Evolutionary conservation across 768 basidiomycete genomes (phyloP).

Genomic region (Candolleomyces aberdarensis): DNA sequence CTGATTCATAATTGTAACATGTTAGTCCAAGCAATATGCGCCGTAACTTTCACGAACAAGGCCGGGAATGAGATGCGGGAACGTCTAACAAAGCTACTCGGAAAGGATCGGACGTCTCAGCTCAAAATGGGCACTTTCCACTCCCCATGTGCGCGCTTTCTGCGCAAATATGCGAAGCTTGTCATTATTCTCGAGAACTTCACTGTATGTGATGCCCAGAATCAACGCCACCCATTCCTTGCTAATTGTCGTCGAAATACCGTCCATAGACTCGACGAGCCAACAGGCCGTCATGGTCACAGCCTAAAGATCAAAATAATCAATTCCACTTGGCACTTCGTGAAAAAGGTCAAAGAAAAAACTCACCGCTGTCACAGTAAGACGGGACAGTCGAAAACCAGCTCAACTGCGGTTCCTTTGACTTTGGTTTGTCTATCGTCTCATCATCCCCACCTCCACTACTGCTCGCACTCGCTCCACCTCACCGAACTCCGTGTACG

Average conservation of each 20-base stretch:
- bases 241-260: slow-evolving; percentile 64
- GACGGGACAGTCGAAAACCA: slow-evolving; percentile 49
- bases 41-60: slow-evolving; percentile 88
- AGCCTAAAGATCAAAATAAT: slow-evolving; percentile 28
- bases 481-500: neutral
- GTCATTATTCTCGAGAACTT: slow-evolving; percentile 71
- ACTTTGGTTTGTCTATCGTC: slow-evolving; percentile 6
- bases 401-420: slow-evolving; percentile 54
- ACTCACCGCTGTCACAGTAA: slow-evolving; percentile 61
- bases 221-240: slow-evolving; percentile 91
- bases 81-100: slow-evolving; percentile 65
- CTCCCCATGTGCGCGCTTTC: slow-evolving; percentile 66
- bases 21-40: slow-evolving; percentile 60
- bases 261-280: slow-evolving; percentile 83
- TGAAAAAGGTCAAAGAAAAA: neutral
- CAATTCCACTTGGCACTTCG: neutral
- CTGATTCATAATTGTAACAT: slow-evolving; percentile 53
- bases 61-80: slow-evolving; percentile 85
- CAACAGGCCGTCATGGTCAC: slow-evolving; percentile 58
- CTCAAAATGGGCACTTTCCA: slow-evolving; percentile 79
- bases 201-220: slow-evolving; percentile 73
- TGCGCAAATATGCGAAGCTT: slow-evolving; percentile 58
- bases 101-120: slow-evolving; percentile 47
- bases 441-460: neutral
- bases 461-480: neutral